phyloP scores from a whole-genome alignment of 192 early-diverging fungal genomes.

The Gigaspora rosea region DNA sequence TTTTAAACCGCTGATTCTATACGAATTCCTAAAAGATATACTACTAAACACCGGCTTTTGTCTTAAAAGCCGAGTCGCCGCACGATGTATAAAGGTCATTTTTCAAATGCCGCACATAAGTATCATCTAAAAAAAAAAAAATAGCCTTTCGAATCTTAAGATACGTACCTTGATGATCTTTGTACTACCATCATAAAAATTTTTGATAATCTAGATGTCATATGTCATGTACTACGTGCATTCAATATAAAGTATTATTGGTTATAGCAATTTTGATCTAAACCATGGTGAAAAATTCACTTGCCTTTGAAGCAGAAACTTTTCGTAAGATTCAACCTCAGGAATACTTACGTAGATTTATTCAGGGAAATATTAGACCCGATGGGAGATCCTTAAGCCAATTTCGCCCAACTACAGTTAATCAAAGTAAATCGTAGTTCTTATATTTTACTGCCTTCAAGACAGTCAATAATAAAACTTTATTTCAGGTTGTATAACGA shows the following conservation, averaged over 20 bases:
- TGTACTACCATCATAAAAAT: no score
- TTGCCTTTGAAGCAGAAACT: constrained; percentile 57
- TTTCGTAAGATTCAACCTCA: constrained; percentile 86
- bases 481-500: constrained; percentile 65
- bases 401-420: constrained; percentile 70
- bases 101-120: neutral
- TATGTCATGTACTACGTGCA: no score
- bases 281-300: neutral
- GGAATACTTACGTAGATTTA: constrained; percentile 85
- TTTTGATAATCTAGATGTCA: no score
- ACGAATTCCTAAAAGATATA: neutral
- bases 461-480: no score
- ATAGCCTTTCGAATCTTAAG: no score
- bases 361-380: constrained; percentile 76
- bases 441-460: no score
- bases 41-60: neutral
- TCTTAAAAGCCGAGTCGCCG: constrained; percentile 2
- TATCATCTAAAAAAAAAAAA: no score
- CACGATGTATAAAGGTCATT: constrained; percentile 12
- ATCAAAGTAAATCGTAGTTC: constrained; percentile 41
- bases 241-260: no score
- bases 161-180: no score
- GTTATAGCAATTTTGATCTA: no score
- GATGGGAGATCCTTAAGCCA: constrained; percentile 74
- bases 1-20: neutral